phyloP scores from a whole-genome alignment of 2,329 filamentous ascomycete genomes.

The Aspergillus sojae region DNA sequence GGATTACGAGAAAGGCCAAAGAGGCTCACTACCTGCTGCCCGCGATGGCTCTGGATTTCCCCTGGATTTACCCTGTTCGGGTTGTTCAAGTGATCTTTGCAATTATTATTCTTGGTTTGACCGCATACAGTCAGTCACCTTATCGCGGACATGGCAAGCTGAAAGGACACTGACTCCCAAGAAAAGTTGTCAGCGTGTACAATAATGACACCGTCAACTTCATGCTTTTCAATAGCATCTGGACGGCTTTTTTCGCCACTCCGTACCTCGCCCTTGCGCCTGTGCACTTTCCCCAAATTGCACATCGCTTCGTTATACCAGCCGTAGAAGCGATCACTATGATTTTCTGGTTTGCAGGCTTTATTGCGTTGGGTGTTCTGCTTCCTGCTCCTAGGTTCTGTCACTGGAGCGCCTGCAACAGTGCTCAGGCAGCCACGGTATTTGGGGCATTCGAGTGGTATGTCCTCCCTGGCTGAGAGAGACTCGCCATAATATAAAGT shows the following conservation, averaged over 20 bases:
- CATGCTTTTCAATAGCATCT: constrained; percentile 76
- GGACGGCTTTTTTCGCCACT: constrained; percentile 71
- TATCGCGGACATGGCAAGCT: background rate
- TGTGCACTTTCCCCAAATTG: constrained; percentile 60
- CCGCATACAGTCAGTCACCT: constrained; percentile 65
- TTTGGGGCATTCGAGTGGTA: constrained; percentile 54
- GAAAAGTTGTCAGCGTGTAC: constrained; percentile 57
- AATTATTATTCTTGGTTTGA: constrained; percentile 74
- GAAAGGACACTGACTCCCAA: constrained; percentile 9
- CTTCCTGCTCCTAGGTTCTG: constrained; percentile 61
- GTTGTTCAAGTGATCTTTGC: constrained; percentile 68
- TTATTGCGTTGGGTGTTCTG: constrained; percentile 72
- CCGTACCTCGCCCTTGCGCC: constrained; percentile 71
- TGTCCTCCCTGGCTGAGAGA: constrained; percentile 16
- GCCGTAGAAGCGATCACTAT: constrained; percentile 71
- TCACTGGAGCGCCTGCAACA: constrained; percentile 58
- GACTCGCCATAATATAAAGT: background rate
- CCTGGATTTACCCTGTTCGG: constrained; percentile 58
- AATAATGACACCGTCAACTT: constrained; percentile 69
- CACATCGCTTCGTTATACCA: constrained; percentile 68
- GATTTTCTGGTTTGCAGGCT: constrained; percentile 88
- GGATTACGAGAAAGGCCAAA: background rate
- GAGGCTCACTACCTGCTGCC: background rate
- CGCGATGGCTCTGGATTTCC: constrained; percentile 20
- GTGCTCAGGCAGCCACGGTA: constrained; percentile 56